A percentile compares a stretch with the other conserved stretches of the same genome.
Conservation (phyloP, 352 stramenopile genomes). For the Peronospora belbahrii region DNA sequence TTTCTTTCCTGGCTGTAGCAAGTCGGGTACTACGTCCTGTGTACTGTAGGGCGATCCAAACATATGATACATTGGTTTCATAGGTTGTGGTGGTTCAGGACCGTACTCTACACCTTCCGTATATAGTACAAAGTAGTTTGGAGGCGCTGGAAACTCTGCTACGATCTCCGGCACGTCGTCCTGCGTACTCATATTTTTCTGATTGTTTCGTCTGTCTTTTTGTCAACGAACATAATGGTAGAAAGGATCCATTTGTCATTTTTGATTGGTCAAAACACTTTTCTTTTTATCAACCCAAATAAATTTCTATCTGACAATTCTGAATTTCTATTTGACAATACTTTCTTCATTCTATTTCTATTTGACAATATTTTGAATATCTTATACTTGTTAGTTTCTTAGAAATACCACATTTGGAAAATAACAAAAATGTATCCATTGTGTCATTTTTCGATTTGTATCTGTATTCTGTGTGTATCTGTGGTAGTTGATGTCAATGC, state of each 20-base stretch:
- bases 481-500: too few species aligned
- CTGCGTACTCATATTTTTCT: constrained; percentile 23
- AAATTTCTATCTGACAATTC: not conserved
- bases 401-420: too few species aligned
- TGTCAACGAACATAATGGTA: not conserved
- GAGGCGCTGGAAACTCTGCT: constrained; percentile 73
- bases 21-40: constrained; percentile 67
- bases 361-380: too few species aligned
- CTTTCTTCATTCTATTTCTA: too few species aligned
- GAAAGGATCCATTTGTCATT: not conserved
- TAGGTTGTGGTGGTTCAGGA: constrained; percentile 52
- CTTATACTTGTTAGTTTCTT: too few species aligned
- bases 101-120: constrained; percentile 38
- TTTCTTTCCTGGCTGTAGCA: constrained; percentile 58
- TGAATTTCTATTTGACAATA: too few species aligned
- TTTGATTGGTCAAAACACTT: too few species aligned
- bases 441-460: too few species aligned
- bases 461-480: too few species aligned
- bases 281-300: too few species aligned
- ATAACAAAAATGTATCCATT: too few species aligned
- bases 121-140: constrained; percentile 74
- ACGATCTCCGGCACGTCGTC: constrained; percentile 71
- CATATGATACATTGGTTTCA: constrained; percentile 81
- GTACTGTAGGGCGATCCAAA: constrained; percentile 81
- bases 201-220: too few species aligned